These are phyloP conservation scores for Cytauxzoon felis DNA, from an alignment of 169 alveolate genomes.

Conservation along the genomic window DNA sequence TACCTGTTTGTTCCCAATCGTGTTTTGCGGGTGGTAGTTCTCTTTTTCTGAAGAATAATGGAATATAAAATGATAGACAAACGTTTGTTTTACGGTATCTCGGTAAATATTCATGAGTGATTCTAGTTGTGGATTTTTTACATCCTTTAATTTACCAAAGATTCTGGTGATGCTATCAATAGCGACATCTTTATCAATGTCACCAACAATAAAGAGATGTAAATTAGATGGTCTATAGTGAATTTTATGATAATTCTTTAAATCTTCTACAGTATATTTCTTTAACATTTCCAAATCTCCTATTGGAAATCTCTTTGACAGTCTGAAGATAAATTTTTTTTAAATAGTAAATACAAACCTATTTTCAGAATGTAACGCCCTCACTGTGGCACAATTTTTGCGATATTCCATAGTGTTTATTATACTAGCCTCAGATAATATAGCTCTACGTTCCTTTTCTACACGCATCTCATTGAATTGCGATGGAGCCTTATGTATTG, in stretches of 20 bases:
- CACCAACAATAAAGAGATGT: slow-evolving; percentile 51
- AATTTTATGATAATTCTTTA: slow-evolving; percentile 49
- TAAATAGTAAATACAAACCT: slow-evolving; percentile 22
- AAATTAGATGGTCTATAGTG: slow-evolving; percentile 62
- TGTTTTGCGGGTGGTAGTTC: slow-evolving; percentile 57
- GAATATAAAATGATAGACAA: background rate
- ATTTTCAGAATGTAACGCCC: slow-evolving; percentile 76
- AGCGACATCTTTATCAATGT: slow-evolving; percentile 15
- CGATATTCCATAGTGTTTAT: slow-evolving; percentile 77
- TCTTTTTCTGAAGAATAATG: slow-evolving; percentile 7
- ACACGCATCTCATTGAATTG: slow-evolving; percentile 76
- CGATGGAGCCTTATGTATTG: slow-evolving; percentile 47
- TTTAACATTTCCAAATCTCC: slow-evolving; percentile 65
- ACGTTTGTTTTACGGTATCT: slow-evolving; percentile 46
- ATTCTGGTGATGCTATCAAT: slow-evolving; percentile 2
- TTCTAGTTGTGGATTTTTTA: slow-evolving; percentile 7
- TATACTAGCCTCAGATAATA: slow-evolving; percentile 78
- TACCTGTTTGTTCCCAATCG: slow-evolving; percentile 32
- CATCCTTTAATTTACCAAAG: slow-evolving; percentile 10
- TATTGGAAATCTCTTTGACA: slow-evolving; percentile 68
- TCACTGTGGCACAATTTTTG: slow-evolving; percentile 76
- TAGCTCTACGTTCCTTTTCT: slow-evolving; percentile 78
- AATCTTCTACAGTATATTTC: slow-evolving; percentile 53
- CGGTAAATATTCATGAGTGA: slow-evolving; percentile 14
- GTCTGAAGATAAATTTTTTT: background rate